Evolutionary conservation across 2,329 filamentous ascomycete genomes (phyloP).

Genomic region (Rutstroemia sp.): DNA sequence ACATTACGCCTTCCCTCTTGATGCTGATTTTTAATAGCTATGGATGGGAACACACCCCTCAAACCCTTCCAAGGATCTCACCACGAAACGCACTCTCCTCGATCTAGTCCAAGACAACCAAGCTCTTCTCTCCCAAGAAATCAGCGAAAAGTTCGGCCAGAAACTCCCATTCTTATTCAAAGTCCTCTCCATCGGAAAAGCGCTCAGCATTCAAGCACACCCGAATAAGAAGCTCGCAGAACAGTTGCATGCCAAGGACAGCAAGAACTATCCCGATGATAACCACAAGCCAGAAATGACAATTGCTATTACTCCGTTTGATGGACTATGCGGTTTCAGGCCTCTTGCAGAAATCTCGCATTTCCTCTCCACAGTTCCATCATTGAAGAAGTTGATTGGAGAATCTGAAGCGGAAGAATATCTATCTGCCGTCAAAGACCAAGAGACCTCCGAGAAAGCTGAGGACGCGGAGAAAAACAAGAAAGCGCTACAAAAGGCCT

Average conservation of each 20-base stretch:
- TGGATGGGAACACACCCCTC: constrained; percentile 99
- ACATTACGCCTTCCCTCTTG: constrained; percentile 31
- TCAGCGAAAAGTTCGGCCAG: constrained; percentile 66
- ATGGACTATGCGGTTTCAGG: constrained; percentile 92
- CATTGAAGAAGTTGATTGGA: constrained; percentile 61
- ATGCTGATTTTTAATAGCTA: constrained; percentile 47
- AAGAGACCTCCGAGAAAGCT: constrained; percentile 35
- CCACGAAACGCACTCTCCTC: constrained; percentile 76
- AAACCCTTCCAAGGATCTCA: constrained; percentile 84
- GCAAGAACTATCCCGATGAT: constrained; percentile 96
- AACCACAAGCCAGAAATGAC: constrained; percentile 99
- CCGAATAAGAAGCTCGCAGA: constrained; percentile 93
- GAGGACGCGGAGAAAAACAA: constrained; percentile 58
- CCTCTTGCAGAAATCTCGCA: constrained; percentile 80
- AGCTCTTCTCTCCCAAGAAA: constrained; percentile 65
- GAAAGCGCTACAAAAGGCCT: constrained; percentile 65
- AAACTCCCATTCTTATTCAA: constrained; percentile 97
- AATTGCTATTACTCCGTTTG: constrained; percentile 92
- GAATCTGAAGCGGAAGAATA: constrained; percentile 54
- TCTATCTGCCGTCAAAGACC: constrained; percentile 44
- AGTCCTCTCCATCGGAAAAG: constrained; percentile 91
- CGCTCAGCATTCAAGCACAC: constrained; percentile 93
- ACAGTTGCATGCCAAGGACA: constrained; percentile 74
- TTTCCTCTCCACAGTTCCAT: constrained; percentile 56
- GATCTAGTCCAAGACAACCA: constrained; percentile 85